These are phyloP conservation scores for Saturnispora halmiae DNA, from an alignment of 805 yeast species.

Conservation along the genomic window DNA sequence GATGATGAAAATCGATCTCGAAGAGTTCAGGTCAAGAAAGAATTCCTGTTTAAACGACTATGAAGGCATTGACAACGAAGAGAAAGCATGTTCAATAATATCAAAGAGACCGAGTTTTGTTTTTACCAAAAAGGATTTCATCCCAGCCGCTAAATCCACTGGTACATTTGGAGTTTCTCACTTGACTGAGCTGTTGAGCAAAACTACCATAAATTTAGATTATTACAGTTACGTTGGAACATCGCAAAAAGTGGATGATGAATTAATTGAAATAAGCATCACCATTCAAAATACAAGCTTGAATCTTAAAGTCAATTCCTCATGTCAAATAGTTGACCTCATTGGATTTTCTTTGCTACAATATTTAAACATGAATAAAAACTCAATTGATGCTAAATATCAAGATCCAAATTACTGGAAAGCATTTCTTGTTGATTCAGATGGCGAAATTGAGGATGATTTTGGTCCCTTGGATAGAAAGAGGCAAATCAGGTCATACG, in stretches of 20 bases:
- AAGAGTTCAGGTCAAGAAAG: not conserved
- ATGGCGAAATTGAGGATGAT: conserved; percentile 86
- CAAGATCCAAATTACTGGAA: conserved; percentile 64
- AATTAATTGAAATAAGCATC: conserved; percentile 14
- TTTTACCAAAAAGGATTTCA: not conserved
- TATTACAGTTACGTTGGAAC: conserved; percentile 26
- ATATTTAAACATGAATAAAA: conserved; percentile 17
- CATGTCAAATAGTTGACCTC: conserved; percentile 42
- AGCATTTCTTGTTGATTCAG: conserved; percentile 80
- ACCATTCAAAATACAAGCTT: conserved; percentile 16
- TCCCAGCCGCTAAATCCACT: too few relatives aligned
- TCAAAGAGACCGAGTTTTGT: too few relatives aligned
- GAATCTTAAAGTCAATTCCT: conserved; percentile 24
- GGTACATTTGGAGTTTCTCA: conserved; percentile 15
- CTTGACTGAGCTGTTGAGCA: conserved; percentile 37
- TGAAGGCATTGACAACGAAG: too few relatives aligned
- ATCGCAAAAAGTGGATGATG: conserved; percentile 11
- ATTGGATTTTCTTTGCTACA: conserved; percentile 44
- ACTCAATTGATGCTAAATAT: conserved; percentile 10
- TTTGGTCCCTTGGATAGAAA: conserved; percentile 80
- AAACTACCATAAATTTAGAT: conserved; percentile 36
- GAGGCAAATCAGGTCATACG: conserved; percentile 57
- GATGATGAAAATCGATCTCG: not conserved
- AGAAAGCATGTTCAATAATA: too few relatives aligned
- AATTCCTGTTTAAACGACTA: not conserved